These are phyloP conservation scores for Schwanniomyces yamadae DNA, from an alignment of 805 yeast species.

Conservation along the genomic window DNA sequence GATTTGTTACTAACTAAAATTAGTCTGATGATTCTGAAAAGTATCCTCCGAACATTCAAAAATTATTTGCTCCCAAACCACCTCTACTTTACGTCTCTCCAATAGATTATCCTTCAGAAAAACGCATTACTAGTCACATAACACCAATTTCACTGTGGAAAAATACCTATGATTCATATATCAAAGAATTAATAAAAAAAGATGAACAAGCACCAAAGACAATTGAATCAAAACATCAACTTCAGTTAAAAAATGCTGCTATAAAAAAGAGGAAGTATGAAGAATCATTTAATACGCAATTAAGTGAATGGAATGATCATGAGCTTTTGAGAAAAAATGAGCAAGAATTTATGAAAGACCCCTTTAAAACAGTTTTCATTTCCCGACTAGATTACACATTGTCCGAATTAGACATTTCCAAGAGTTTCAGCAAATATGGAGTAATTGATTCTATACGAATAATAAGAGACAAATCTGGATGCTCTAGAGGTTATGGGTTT, in stretches of 20 bases:
- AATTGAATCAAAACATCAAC: conserved; percentile 1
- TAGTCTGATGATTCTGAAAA: conserved; percentile 22
- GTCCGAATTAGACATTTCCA: conserved; percentile 67
- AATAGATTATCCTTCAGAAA: conserved; percentile 47
- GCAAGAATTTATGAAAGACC: conserved; percentile 48
- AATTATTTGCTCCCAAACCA: conserved; percentile 56
- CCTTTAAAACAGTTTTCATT: conserved; percentile 75
- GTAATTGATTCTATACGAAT: conserved; percentile 55
- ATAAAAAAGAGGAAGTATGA: conserved; percentile 10
- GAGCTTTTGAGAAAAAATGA: conserved; percentile 29
- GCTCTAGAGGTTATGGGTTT: conserved; percentile 83
- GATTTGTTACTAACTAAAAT: conserved; percentile 3
- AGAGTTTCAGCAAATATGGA: conserved; percentile 64
- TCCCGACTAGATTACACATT: conserved; percentile 65
- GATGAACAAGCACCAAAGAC: conserved; percentile 3
- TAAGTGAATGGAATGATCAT: conserved; percentile 32
- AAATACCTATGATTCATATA: conserved; percentile 23
- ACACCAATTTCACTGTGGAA: conserved; percentile 44
- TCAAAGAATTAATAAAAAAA: conserved; percentile 16
- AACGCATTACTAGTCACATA: conserved; percentile 47
- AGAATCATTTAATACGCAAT: conserved; percentile 22
- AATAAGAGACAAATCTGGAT: conserved; percentile 37
- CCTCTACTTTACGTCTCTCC: conserved; percentile 53
- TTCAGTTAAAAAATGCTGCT: conserved; percentile 2
- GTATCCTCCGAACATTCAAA: conserved; percentile 44